Evolutionary conservation across 2,329 filamentous ascomycete species (phyloP).

Genomic region (Hortaea sp.): DNA sequence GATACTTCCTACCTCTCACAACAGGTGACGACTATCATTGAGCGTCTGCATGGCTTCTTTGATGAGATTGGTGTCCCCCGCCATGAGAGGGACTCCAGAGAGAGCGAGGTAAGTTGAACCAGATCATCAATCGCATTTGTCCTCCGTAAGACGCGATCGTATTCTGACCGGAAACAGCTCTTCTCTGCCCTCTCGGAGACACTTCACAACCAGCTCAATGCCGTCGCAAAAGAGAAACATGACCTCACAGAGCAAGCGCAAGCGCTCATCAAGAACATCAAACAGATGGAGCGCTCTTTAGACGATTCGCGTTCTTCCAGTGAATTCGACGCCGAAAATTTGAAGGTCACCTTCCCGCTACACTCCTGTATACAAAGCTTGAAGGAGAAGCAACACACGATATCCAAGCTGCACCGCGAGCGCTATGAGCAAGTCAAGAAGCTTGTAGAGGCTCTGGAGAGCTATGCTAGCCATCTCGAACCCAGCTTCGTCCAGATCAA

Average conservation of each 20-base stretch:
- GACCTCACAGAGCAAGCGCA: constrained; percentile 83
- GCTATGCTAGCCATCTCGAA: constrained; percentile 93
- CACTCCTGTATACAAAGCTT: constrained; percentile 66
- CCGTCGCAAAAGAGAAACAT: constrained; percentile 82
- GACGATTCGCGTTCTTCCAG: constrained; percentile 61
- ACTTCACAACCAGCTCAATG: constrained; percentile 76
- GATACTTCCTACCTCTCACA: constrained; percentile 88
- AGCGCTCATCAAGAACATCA: constrained; percentile 71
- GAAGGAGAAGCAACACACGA: constrained; percentile 74
- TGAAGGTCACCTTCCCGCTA: constrained; percentile 75
- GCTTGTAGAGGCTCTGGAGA: constrained; percentile 85
- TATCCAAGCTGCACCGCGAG: constrained; percentile 76
- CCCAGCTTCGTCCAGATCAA: constrained; percentile 74
- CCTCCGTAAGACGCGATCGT: neutral
- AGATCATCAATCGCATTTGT: neutral
- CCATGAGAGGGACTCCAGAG: constrained; percentile 83
- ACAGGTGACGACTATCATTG: constrained; percentile 90
- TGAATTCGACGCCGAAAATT: constrained; percentile 54
- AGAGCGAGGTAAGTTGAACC: constrained; percentile 60
- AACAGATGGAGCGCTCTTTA: constrained; percentile 86
- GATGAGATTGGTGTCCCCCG: constrained; percentile 94
- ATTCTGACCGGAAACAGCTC: constrained; percentile 45
- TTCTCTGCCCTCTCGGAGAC: constrained; percentile 88
- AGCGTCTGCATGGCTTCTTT: constrained; percentile 85
- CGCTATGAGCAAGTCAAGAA: constrained; percentile 95